Evolutionary conservation across 495 filamentous ascomycete genomes (phyloP), one percentile per base, ranked within the genome.

Genomic region (Neurospora sublineolata): DNA sequence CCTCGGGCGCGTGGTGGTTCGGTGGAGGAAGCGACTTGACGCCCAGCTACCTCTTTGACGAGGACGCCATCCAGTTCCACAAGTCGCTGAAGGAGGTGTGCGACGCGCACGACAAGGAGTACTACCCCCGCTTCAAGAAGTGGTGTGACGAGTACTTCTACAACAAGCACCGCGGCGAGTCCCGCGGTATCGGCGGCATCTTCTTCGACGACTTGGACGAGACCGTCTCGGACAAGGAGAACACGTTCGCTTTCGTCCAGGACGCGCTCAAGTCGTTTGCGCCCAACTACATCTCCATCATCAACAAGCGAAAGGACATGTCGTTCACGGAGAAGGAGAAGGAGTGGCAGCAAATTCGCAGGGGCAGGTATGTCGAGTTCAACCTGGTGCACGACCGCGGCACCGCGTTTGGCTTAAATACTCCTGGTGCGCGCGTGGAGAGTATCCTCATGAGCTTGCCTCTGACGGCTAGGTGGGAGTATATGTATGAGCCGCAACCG

Each of bases 101-200:
- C 82, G 95, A 99, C 77, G 90, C 90, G 72, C 95, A 99, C 79
- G 92, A 98, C 82, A 91, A 91, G 73, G 86, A 84, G 12, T 99
- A 97, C 85, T 99, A 97, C 78, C 92, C 94, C 14, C 89, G 89
- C 39, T 99, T 98, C 87, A 99, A 99, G 84, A 88, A 91, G 73
- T 99, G 95, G 95, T 99, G 95, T 79, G 95, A 99, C 79, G 89
- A 94, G 74, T 99, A 99, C 84, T 99, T 99, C 82, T 89, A 87
- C 82, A 89, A 97, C 76, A 92, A 92, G 75, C 95, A 99, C 81
- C 92, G 95, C 40, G 86, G 87, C 70, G 95, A 99, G 82, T 84
- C 87, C n/a, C 89, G 95, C 40, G 95, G 95, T 60, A 81, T 99
- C 33, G 95, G 95, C 39, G 95, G 95, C 27, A 98, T 99, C 79